Base-by-base conservation (phyloP, 176 grass and related monocot species). In the Calamus simplicifolius region DNA sequence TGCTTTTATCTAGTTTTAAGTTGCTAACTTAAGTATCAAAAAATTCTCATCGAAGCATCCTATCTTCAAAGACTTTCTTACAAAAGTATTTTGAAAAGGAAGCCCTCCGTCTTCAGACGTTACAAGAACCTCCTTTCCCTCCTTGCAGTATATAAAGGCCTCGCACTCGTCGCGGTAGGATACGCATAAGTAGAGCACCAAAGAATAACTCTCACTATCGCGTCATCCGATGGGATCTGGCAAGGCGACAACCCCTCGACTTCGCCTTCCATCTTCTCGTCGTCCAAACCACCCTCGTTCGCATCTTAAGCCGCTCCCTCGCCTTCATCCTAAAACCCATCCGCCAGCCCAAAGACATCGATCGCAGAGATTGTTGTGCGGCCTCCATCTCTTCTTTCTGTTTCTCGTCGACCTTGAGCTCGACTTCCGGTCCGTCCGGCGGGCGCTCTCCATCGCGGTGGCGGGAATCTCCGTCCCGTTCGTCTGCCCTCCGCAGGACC, bases 401-500 rank as follows among this genome's bases (percentile, higher is more conserved):
- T 95, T 95, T 80, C 80, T 95, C 16, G 80, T 89, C 3, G 90
- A 86, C 0, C 90, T 95, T 2, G 82, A 95, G 63, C 90, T 95
- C 18, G 90, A 90, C 74, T 73, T 95, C 13, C 75, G 67, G 0
- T 95, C 90, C 17, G 80, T 95, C 0, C 49, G 71, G n/a, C 85
- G 70, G 31, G 90, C 90, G 4, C 82, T 89, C 79, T 66, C 79
- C 57, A 95, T 95, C 63, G 85, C 89, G 0, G 81, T 75, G 0
- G 89, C 85, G 0, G 89, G 89, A 0, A 89, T 95, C 62, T 80
- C 89, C 0, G 79, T 95, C 27, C 89, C 89, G 7, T 95, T 95
- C 70, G 75, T 79, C 0, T 85, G 85, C 75, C 26, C 68, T 95
- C 57, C 90, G 90, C 19, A 3, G 31, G 12, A 56, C 54, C 50